Evolutionary conservation across 2,329 filamentous ascomycete species (phyloP).

Genomic region (Xylariales sp.): DNA sequence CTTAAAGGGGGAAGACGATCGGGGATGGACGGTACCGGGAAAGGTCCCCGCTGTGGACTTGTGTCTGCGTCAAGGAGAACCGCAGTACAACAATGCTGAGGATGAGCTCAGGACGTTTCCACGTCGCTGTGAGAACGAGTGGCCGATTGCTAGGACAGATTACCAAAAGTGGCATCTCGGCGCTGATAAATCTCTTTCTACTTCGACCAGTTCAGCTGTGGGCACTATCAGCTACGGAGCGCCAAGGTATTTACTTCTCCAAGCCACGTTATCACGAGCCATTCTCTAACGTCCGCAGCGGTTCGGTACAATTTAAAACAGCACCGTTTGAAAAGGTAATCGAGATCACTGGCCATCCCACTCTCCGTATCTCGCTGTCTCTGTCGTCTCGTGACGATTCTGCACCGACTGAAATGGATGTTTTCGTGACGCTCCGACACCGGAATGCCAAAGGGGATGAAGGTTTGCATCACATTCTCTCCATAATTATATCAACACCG

Average conservation of each 20-base stretch:
- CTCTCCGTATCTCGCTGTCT: conserved; percentile 59
- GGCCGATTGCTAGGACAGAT: conserved; percentile 62
- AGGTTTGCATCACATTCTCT: too few species aligned
- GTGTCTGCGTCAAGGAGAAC: conserved; percentile 59
- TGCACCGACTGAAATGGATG: conserved; percentile 49
- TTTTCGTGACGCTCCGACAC: conserved; percentile 60
- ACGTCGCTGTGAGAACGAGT: conserved; percentile 55
- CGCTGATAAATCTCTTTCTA: too few species aligned
- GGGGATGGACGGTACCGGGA: conserved; percentile 56
- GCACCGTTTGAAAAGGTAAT: not conserved
- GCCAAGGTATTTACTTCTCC: too few species aligned
- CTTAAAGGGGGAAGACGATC: conserved; percentile 59
- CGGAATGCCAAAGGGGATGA: conserved; percentile 49
- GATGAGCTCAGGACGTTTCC: conserved; percentile 48
- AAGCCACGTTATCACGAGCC: too few species aligned
- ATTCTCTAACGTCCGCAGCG: too few species aligned
- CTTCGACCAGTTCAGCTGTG: too few species aligned
- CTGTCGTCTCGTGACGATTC: conserved; percentile 46
- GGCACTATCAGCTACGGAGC: too few species aligned
- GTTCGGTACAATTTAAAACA: conserved; percentile 30
- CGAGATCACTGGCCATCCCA: conserved; percentile 68
- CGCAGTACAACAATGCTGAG: conserved; percentile 60
- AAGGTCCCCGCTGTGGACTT: conserved; percentile 56
- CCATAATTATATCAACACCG: too few species aligned
- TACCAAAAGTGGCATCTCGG: conserved; percentile 60